phyloP scores from a whole-genome alignment of 768 basidiomycete genomes.

The Boletus huronensis region DNA sequence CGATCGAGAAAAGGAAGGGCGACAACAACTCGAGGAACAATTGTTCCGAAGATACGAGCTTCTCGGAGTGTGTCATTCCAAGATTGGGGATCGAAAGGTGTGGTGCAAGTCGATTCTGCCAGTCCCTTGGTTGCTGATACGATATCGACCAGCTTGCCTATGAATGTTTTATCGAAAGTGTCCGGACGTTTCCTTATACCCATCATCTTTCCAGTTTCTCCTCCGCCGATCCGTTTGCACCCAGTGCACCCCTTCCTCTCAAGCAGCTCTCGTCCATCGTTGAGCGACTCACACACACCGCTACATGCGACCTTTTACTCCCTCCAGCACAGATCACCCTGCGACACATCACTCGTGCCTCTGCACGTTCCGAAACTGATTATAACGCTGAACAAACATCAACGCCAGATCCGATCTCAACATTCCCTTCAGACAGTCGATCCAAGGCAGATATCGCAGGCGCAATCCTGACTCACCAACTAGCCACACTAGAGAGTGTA shows the following conservation, averaged over 20 bases:
- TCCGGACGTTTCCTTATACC: conserved; percentile 52
- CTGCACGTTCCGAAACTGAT: neutral
- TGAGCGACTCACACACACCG: conserved; percentile 65
- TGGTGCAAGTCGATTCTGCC: conserved; percentile 14
- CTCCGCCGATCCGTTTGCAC: conserved; percentile 32
- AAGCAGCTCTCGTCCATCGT: conserved; percentile 59
- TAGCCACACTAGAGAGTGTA: conserved; percentile 50
- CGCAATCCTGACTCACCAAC: conserved; percentile 59
- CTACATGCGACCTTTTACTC: conserved; percentile 63
- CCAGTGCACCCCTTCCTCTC: conserved; percentile 37
- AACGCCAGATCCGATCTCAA: conserved; percentile 3
- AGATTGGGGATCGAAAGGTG: conserved; percentile 76
- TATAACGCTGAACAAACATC: neutral
- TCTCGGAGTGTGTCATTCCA: conserved; percentile 72
- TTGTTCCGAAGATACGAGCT: conserved; percentile 77
- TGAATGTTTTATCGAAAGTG: conserved; percentile 49
- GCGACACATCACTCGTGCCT: conserved; percentile 3
- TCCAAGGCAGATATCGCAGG: conserved; percentile 39
- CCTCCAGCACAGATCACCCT: conserved; percentile 49
- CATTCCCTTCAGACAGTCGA: conserved; percentile 13
- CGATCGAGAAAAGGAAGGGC: conserved; percentile 37
- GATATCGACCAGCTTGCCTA: conserved; percentile 49
- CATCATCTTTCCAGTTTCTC: conserved; percentile 19
- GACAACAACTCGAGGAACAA: conserved; percentile 61
- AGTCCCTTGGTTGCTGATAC: neutral